These are phyloP conservation scores for Colletotrichum endophyticum DNA, from an alignment of 2,329 filamentous ascomycete genomes.

Conservation along the genomic window DNA sequence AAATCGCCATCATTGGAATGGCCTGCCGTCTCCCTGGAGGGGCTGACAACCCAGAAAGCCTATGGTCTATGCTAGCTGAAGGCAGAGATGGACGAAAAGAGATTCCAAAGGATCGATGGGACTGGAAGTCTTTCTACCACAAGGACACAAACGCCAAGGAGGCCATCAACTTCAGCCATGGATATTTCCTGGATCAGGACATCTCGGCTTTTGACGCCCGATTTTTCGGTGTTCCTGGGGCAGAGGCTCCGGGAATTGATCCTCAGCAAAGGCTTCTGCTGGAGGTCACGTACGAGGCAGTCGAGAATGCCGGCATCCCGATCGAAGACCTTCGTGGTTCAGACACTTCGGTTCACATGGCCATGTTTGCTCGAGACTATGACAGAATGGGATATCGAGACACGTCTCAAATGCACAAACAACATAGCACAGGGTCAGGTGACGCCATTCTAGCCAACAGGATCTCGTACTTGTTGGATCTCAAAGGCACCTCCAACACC, in stretches of 20 bases:
- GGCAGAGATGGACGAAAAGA: neutral
- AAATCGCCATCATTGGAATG: slow-evolving; percentile 4
- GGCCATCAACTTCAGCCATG: too few relatives aligned
- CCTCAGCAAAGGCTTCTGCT: slow-evolving; percentile 30
- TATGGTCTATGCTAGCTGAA: neutral
- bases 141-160: too few relatives aligned
- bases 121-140: neutral
- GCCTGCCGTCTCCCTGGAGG: neutral
- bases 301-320: slow-evolving; percentile 28
- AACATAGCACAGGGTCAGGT: too few relatives aligned
- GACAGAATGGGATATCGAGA: slow-evolving; percentile 29
- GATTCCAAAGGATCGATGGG: neutral
- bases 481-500: too few relatives aligned
- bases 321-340: slow-evolving; percentile 20
- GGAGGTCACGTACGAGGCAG: slow-evolving; percentile 29
- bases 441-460: too few relatives aligned
- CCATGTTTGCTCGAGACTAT: slow-evolving; percentile 36
- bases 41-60: neutral
- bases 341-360: slow-evolving; percentile 41
- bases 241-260: neutral
- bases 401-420: too few relatives aligned
- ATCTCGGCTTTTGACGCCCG: neutral
- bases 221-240: neutral
- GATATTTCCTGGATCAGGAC: slow-evolving; percentile 17
- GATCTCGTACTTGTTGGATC: too few relatives aligned